Evolutionary conservation across 2,329 filamentous ascomycete species (phyloP).

Genomic region (Trichoderma arundinaceum): DNA sequence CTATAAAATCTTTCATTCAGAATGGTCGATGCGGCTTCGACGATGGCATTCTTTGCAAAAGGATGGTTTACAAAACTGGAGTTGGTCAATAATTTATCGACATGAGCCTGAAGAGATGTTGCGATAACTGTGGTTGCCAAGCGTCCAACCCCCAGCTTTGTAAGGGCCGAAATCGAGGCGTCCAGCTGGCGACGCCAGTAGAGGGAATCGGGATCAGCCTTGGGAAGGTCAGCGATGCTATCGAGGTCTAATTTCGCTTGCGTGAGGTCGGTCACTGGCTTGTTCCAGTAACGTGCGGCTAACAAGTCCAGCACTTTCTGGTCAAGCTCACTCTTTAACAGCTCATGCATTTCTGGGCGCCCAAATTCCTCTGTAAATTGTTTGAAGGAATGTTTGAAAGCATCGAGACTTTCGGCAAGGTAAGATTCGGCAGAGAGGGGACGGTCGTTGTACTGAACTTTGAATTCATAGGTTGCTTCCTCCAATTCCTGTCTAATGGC

Average conservation of each 20-base stretch:
- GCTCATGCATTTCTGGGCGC: conserved; percentile 82
- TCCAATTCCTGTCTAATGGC: conserved; percentile 94
- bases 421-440: conserved; percentile 95
- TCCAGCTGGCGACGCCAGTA: conserved; percentile 97
- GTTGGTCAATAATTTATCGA: conserved; percentile 76
- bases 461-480: conserved; percentile 97
- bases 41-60: conserved; percentile 90
- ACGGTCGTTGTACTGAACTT: conserved; percentile 98
- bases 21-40: conserved; percentile 86
- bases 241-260: conserved; percentile 70
- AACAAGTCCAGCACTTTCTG: conserved; percentile 93
- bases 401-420: conserved; percentile 90
- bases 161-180: conserved; percentile 85
- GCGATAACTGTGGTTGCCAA: conserved; percentile 91
- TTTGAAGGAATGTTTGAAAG: conserved; percentile 98
- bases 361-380: conserved; percentile 90
- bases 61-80: conserved; percentile 91
- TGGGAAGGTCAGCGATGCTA: conserved; percentile 77
- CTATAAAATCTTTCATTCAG: conserved; percentile 95
- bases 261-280: conserved; percentile 83
- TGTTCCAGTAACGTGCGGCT: conserved; percentile 96
- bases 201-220: conserved; percentile 80
- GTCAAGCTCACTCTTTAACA: conserved; percentile 90
- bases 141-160: conserved; percentile 91
- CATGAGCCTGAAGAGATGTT: conserved; percentile 80